Evolutionary conservation across 1,284 basidiomycete genomes (phyloP).

Genomic region (Irpex sp.): DNA sequence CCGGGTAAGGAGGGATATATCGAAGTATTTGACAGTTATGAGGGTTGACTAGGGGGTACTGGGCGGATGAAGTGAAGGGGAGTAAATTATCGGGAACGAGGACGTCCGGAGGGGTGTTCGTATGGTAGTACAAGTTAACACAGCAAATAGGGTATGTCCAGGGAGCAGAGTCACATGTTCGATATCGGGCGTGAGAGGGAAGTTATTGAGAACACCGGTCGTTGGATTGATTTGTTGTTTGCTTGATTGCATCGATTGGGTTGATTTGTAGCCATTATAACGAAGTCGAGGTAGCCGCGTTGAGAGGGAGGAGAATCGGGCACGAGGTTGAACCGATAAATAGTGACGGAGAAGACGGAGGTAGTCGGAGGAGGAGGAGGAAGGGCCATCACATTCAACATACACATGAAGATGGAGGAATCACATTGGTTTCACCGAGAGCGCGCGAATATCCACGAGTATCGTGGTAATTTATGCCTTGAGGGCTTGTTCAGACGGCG

Average conservation of each 20-base stretch:
- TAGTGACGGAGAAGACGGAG: neutral
- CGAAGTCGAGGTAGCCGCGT: neutral
- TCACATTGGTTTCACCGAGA: neutral
- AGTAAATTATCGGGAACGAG: neutral
- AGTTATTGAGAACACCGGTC: neutral
- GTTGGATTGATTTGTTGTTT: neutral
- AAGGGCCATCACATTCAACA: neutral
- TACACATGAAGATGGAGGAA: neutral
- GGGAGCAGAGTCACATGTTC: neutral
- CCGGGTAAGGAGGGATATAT: too few species aligned
- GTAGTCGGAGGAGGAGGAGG: neutral
- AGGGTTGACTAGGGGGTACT: neutral
- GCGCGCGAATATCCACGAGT: neutral
- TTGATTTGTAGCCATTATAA: neutral
- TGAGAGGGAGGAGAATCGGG: neutral
- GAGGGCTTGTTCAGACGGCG: neutral
- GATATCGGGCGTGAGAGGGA: neutral
- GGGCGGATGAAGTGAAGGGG: neutral
- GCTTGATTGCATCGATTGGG: neutral
- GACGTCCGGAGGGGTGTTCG: neutral
- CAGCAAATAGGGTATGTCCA: conserved; percentile 1
- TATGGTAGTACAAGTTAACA: neutral
- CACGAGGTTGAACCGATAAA: neutral
- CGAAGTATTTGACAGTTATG: too few species aligned
- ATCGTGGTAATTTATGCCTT: neutral